Base-by-base conservation (phyloP, 805 yeast species). In the Candida maesae region DNA sequence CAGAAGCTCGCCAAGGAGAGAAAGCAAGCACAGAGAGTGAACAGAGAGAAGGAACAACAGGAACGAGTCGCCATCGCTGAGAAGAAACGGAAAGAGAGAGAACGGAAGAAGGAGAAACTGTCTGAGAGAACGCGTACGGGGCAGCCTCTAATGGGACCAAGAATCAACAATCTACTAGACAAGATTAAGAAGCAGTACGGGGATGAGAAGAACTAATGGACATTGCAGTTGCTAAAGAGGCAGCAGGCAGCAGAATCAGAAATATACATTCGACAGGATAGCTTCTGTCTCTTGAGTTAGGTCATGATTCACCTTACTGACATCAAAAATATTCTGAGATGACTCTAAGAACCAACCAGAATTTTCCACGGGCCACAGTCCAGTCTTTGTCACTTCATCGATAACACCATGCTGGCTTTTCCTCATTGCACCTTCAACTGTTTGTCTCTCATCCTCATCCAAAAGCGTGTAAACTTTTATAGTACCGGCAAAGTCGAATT, bases 91-190 rank as follows among this genome's bases (percentile, higher is more conserved):
- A 66, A 55, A 31, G 58, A 59, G 28, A 65, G 67, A 55, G 74
- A 67, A 57, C 65, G 52, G 25, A 74, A 72, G 50, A 66, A 72
- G 21, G 69, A 73, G 44, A 59, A 53, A 17, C 51, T 81, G 38
- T 64, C 70, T 8, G 68, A 73, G 43, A 79, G 68, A 46, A 90
- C 95, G 1, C 70, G 70, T 52, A 58, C 67, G 4, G 98, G 98
- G 0, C 98, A 90, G 60, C 97, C 97, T 2, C 63, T 77, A 33
- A 86, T 90, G 91, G 96, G 88, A 0, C 95, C 96, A 13, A 76
- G 95, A 61, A 86, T 90, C 43, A 81, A 78, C 41, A 76, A 79
- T 51, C 66, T 90, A 33, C 68, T 90, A 36, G 93, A 84, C 39
- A 86, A 88, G 61, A 85, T 90, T 46, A 79, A 76, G 55, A 63